Evolutionary conservation across 805 yeast genomes (phyloP), one percentile per base, ranked within the genome.

Genomic region (Candida koratica): DNA sequence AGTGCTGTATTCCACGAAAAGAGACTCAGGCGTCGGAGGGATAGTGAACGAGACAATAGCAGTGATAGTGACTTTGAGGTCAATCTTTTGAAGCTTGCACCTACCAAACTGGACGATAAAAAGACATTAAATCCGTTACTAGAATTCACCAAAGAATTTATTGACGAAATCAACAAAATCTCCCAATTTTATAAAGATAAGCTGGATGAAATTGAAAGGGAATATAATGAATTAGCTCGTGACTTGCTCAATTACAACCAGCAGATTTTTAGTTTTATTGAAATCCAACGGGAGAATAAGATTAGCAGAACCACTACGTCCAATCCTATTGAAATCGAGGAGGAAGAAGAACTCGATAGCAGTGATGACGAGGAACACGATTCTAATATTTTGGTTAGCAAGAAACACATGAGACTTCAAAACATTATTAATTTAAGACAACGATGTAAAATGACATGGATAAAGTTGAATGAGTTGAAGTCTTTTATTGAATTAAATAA

Each of bases 401-500:
- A 76, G 48, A 64, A 76, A 40, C 67, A 71, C 39, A 56, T 69
- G 29, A 70, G 70, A 52, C 62, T 60, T 24, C 80, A 80, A 43
- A 57, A 69, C 41, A 66, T 69, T 42, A 76, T 83, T 42, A 79
- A 84, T 6, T 67, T 84, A 45, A 83, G 80, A 58, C 80, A 80
- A 50, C 66, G 88, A 40, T 56, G 82, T 6, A 69, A 79, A 28
- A 73, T 81, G 3, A 60, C 79, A 27, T 90, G 78, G 62, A 90
- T 90, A 3, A 65, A 75, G 13, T 64, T 88, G 14, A 81, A 89
- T 6, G 97, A 90, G 58, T 69, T 90, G 46, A 79, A 83, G 49
- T 85, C 95, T 8, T 90, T 65, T 55, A 71, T 84, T 34, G 95
- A 88, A 51, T 68, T 93, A 46, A 90, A 90, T 67, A 74, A 71